phyloP scores from a whole-genome alignment of 345 rosid genomes.

The Laguncularia racemosa region DNA sequence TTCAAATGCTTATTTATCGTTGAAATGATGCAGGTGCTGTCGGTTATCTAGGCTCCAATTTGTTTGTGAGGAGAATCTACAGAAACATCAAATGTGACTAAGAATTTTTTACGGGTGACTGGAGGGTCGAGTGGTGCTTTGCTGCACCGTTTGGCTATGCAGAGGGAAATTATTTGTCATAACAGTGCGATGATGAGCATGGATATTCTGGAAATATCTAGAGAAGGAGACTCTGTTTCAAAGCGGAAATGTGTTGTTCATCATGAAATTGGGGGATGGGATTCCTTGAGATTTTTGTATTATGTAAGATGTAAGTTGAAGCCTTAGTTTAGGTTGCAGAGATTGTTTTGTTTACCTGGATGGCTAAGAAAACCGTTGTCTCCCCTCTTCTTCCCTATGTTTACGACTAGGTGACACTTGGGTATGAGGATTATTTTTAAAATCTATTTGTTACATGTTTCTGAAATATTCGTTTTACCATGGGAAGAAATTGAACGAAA shows the following conservation, averaged over 20 bases:
- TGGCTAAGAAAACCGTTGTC: constrained; percentile 26
- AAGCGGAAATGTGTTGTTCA: background rate
- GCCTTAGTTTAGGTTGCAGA: constrained; percentile 40
- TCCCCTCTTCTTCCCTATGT: constrained; percentile 4
- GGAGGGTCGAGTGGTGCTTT: constrained; percentile 19
- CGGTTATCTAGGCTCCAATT: constrained; percentile 83
- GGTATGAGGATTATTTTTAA: constrained; percentile 1
- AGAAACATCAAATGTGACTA: constrained; percentile 96
- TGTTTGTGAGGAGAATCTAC: constrained; percentile 93
- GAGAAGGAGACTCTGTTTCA: constrained; percentile 16
- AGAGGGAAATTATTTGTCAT: constrained; percentile 5
- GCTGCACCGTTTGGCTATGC: constrained; percentile 14
- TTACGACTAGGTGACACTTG: constrained; percentile 4
- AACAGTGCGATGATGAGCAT: too few species aligned
- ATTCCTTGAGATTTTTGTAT: constrained; percentile 28
- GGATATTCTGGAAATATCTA: constrained; percentile 4
- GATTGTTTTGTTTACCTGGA: constrained; percentile 33
- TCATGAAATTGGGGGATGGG: constrained; percentile 17
- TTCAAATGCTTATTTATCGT: background rate
- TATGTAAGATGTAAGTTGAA: constrained; percentile 40
- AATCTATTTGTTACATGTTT: constrained; percentile 5
- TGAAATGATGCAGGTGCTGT: constrained; percentile 63
- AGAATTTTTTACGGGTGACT: constrained; percentile 3
- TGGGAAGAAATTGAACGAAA: constrained; percentile 14
- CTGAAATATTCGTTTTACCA: constrained; percentile 6